phyloP scores from a whole-genome alignment of 2,329 filamentous ascomycete genomes.

The Phaeosphaeriaceae sp. region DNA sequence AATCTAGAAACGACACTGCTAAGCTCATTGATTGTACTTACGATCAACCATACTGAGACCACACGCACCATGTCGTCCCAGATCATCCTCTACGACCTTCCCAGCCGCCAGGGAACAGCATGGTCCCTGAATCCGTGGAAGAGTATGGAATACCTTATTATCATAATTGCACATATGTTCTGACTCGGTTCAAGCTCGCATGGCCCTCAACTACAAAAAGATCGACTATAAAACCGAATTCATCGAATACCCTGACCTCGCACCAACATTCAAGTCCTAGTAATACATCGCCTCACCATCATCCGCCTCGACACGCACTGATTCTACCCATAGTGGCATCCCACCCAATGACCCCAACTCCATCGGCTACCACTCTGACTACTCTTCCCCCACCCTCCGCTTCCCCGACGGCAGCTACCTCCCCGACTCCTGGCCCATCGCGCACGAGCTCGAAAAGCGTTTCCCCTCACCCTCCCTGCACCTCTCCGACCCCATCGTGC shows the following conservation, averaged over 20 bases:
- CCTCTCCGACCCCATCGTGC: conserved; percentile 62
- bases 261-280: conserved; percentile 63
- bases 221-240: conserved; percentile 74
- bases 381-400: conserved; percentile 65
- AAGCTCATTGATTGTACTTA: neutral
- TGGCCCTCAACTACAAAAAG: conserved; percentile 72
- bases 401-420: conserved; percentile 66
- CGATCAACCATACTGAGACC: neutral
- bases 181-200: conserved; percentile 64
- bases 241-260: conserved; percentile 73
- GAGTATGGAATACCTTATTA: conserved; percentile 52
- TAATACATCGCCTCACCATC: conserved; percentile 41
- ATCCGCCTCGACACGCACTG: neutral
- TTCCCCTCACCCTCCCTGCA: conserved; percentile 67
- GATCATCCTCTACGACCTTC: conserved; percentile 69
- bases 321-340: conserved; percentile 44
- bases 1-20: neutral
- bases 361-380: conserved; percentile 49
- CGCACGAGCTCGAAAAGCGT: conserved; percentile 63
- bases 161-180: too few species aligned
- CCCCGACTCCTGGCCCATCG: conserved; percentile 72
- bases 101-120: conserved; percentile 58
- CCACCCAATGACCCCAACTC: conserved; percentile 53
- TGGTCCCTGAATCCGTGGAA: conserved; percentile 80
- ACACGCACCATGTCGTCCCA: conserved; percentile 19